Evolutionary conservation across 768 basidiomycete species (phyloP).

Genomic region (Termitomyces sp.): DNA sequence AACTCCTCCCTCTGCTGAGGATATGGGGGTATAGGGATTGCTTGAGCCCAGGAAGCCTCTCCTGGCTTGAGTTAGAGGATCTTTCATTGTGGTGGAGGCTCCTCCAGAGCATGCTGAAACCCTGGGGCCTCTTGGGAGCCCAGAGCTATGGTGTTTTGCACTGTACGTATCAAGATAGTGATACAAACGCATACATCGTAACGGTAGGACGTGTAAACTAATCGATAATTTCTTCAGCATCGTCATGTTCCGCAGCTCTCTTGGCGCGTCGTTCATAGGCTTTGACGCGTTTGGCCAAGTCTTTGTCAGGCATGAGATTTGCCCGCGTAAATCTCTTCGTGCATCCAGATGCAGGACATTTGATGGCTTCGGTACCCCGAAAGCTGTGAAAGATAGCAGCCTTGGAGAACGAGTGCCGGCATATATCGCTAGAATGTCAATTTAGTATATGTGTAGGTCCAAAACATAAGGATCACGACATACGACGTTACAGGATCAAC

Average conservation of each 20-base stretch:
- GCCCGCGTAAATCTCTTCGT: constrained; percentile 46
- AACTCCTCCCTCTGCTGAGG: too few relatives aligned
- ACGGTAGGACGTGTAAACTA: constrained; percentile 11
- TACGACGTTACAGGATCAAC: constrained; percentile 81
- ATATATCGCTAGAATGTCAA: constrained; percentile 41
- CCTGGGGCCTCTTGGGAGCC: too few relatives aligned
- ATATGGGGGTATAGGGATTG: too few relatives aligned
- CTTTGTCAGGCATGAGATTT: constrained; percentile 49
- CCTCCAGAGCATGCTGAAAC: too few relatives aligned
- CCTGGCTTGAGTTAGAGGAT: too few relatives aligned
- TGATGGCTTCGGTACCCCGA: constrained; percentile 20
- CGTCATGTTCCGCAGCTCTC: constrained; percentile 42
- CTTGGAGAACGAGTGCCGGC: constrained; percentile 80
- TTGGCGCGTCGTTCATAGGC: constrained; percentile 48
- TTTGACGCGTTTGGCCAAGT: constrained; percentile 57
- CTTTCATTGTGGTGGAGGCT: too few relatives aligned
- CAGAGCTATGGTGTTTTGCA: too few relatives aligned
- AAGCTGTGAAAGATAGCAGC: constrained; percentile 67
- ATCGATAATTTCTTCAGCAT: constrained; percentile 57
- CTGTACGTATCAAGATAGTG: constrained; percentile 5
- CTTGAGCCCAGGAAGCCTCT: too few relatives aligned
- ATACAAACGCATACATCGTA: constrained; percentile 4
- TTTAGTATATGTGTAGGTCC: constrained; percentile 1
- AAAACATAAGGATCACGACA: constrained; percentile 20
- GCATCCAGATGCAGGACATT: constrained; percentile 75